Conservation (phyloP, 139 green algal genomes). For the Picochlorum sp. region DNA sequence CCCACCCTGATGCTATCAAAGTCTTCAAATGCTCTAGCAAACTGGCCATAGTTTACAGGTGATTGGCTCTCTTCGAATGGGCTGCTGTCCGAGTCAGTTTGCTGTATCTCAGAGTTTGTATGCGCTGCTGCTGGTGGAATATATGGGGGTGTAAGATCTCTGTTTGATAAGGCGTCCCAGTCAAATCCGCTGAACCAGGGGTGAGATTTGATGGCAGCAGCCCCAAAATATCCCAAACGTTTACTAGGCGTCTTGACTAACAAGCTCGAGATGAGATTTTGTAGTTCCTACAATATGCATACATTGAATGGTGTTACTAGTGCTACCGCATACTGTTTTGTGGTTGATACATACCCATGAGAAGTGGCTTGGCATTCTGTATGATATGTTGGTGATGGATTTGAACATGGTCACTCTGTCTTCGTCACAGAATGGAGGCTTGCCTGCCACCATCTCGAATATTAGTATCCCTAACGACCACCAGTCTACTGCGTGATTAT, state of each 20-base stretch:
- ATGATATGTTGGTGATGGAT: constrained; percentile 59
- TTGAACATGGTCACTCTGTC: constrained; percentile 78
- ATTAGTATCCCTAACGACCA: constrained; percentile 88
- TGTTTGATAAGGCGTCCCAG: constrained; percentile 62
- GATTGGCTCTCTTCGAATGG: not conserved
- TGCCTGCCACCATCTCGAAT: constrained; percentile 78
- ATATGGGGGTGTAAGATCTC: constrained; percentile 43
- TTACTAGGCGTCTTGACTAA: too few species aligned
- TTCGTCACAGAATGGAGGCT: constrained; percentile 79
- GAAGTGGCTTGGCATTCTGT: constrained; percentile 58
- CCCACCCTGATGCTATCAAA: too few species aligned
- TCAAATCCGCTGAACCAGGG: constrained; percentile 84
- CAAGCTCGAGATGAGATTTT: too few species aligned
- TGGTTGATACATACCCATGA: constrained; percentile 29
- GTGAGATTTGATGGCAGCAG: constrained; percentile 67
- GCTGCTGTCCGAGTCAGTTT: not conserved
- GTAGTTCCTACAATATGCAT: too few species aligned
- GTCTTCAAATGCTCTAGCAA: too few species aligned
- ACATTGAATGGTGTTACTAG: too few species aligned
- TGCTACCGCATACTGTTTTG: too few species aligned
- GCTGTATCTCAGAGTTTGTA: not conserved
- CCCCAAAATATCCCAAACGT: constrained; percentile 22
- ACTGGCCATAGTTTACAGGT: too few species aligned
- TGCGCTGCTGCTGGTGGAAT: not conserved
- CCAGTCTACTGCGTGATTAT: constrained; percentile 80